A percentile compares a stretch with the other conserved stretches of the same genome.
phyloP scores from a whole-genome alignment of 257 asterid genomes.

The Primulina tabacum region DNA sequence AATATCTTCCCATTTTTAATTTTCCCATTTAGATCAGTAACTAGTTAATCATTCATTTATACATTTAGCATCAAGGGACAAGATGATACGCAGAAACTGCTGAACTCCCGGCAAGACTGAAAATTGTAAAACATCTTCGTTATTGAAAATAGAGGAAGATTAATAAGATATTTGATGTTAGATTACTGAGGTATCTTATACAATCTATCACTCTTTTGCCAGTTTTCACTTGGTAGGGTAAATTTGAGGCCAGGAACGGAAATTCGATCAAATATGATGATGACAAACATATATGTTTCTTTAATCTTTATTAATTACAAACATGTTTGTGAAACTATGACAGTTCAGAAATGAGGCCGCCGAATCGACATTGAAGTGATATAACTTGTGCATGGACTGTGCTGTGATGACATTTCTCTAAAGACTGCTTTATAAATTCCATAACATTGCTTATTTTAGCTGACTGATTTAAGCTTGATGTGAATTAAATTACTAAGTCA shows the following conservation, averaged over 20 bases:
- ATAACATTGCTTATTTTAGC: not conserved
- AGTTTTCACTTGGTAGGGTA: constrained; percentile 1
- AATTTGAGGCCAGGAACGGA: not conserved
- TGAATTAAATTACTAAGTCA: not conserved
- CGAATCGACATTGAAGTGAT: constrained; percentile 20
- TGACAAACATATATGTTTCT: constrained; percentile 1
- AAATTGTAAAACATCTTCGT: not conserved
- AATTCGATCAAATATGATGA: not conserved
- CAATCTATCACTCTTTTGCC: not conserved
- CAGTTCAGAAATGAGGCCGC: not conserved
- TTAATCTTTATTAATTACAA: not conserved
- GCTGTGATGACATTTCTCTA: not conserved
- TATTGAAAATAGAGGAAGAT: not conserved
- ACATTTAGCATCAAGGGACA: not conserved
- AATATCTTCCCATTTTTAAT: constrained; percentile 16
- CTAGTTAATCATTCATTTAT: not conserved
- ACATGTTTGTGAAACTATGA: not conserved
- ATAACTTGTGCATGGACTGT: constrained; percentile 5
- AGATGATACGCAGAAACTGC: constrained; percentile 1
- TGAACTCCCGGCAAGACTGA: not conserved
- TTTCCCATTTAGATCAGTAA: constrained; percentile 9
- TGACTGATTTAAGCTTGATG: not conserved
- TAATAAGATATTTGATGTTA: not conserved
- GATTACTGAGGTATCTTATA: not conserved
- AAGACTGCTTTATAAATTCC: not conserved